Evolutionary conservation across 1,139 yeast genomes (phyloP), one percentile per base, ranked within the genome.

Genomic region (Yamadazyma atmosphaerica): DNA sequence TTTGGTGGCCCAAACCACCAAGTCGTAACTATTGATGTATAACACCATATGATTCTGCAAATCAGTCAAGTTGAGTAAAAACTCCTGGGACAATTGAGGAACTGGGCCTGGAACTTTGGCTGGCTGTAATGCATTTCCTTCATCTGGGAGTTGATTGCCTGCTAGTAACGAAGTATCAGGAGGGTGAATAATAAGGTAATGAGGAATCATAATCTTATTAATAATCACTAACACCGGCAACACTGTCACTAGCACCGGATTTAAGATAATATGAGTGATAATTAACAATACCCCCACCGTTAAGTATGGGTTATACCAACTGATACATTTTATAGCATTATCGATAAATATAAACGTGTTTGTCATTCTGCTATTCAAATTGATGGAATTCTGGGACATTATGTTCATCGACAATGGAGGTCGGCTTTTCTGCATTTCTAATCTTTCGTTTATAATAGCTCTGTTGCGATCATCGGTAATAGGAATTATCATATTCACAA

Each of bases 11-110:
- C 71, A 63, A 17, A 72, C 64, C 4, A 77, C 42, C 25, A 70
- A 67, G 59, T 88, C 94, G 70, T 82, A 87, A 0, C 69, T 61
- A n/a, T 65, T 59, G 9, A 84, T 79, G 53, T 82, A 86, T 13
- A 81, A 56, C n/a, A 81, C 58, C 88, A 86, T 83, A 50, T 81
- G 83, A 57, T 88, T 88, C 54, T 88, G 96, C 40, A 88, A 68
- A 61, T 88, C 96, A 0, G 95, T 86, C 50, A 86, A 66, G 56
- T 88, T 88, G 44, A 88, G 60, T 19, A 83, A 63, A 55, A 87
- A 88, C 56, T 88, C 96, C 38, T 86, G 72, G 14, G 92, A 81
- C 35, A 86, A 70, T 55, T 87, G 88, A 2, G 92, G 86, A 3
- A 83, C 86, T 0, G 95, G 95, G 43, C 77, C 79, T 1, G 95